Evolutionary conservation across 768 basidiomycete species (phyloP).

Genomic region (Suillus subalutaceus): DNA sequence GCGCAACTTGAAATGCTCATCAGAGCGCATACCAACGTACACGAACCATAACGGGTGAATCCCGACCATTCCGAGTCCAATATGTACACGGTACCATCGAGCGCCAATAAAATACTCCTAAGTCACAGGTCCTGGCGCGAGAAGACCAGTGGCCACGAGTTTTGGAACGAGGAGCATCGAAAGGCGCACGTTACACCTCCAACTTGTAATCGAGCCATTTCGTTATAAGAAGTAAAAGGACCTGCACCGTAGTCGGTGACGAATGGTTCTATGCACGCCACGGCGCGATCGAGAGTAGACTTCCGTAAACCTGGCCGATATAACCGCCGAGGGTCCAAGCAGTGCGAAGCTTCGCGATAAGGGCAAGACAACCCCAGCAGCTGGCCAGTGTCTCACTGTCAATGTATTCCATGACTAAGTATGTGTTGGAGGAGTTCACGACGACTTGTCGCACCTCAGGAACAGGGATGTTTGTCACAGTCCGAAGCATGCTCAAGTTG

Average conservation of each 20-base stretch:
- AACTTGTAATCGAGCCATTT: conserved; percentile 6
- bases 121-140: conserved; percentile 24
- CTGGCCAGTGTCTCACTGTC: conserved; percentile 24
- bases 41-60: conserved; percentile 25
- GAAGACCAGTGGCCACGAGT: conserved; percentile 21
- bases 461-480: not conserved
- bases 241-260: not conserved
- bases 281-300: not conserved
- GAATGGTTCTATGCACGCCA: not conserved
- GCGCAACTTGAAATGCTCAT: not conserved
- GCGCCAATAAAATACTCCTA: conserved; percentile 22
- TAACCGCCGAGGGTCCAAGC: conserved; percentile 33
- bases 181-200: not conserved
- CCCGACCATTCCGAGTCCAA: conserved; percentile 25
- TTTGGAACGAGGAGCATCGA: not conserved
- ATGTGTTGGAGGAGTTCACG: not conserved
- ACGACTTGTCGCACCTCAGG: not conserved
- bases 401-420: conserved; percentile 27
- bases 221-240: conserved; percentile 1
- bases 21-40: conserved; percentile 12
- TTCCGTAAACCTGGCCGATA: conserved; percentile 24
- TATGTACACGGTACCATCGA: conserved; percentile 15
- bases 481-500: not conserved
- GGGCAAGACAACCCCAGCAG: conserved; percentile 27
- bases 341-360: conserved; percentile 25